Evolutionary conservation across 257 asterid genomes (phyloP).

Genomic region (Solanum arcanum): DNA sequence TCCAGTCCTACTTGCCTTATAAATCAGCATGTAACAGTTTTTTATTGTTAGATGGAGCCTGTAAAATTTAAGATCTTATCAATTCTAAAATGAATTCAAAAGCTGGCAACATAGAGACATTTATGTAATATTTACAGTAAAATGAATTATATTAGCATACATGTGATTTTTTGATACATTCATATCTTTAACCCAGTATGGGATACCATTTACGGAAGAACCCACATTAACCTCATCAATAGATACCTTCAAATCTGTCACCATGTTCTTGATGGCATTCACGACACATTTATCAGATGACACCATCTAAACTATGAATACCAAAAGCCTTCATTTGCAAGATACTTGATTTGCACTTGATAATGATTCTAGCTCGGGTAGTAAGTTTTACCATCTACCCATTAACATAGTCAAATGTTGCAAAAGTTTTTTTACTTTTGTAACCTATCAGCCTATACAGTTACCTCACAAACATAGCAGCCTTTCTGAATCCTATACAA

Average conservation of each 20-base stretch:
- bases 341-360: not conserved
- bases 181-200: not conserved
- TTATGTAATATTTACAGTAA: not conserved
- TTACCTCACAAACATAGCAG: not conserved
- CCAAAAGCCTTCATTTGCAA: not conserved
- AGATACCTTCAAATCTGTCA: not conserved
- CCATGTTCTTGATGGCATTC: not conserved
- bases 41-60: not conserved
- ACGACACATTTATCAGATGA: not conserved
- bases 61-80: not conserved
- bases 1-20: not conserved
- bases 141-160: not conserved
- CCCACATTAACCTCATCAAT: not conserved
- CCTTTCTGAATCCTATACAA: not conserved
- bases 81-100: not conserved
- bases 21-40: not conserved
- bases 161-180: not conserved
- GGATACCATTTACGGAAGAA: not conserved
- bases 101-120: not conserved
- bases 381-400: not conserved
- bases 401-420: not conserved
- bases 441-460: not conserved
- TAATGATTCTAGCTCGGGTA: not conserved
- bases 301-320: not conserved
- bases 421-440: not conserved